Base-by-base conservation (phyloP, 2,329 filamentous ascomycete genomes). In the Diaporthe eres region DNA sequence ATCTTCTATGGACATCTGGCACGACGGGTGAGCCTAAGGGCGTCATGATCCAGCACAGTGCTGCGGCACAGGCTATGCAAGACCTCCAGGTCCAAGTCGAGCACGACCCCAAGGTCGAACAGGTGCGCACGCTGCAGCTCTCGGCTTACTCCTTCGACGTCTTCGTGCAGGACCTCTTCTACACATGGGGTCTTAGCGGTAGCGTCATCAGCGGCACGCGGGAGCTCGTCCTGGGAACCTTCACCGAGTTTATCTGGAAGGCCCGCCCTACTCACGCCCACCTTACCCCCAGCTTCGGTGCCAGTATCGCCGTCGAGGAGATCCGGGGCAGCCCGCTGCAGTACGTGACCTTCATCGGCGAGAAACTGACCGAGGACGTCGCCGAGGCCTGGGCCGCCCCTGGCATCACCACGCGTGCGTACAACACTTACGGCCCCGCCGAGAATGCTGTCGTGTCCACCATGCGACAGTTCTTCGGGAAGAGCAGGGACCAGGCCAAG, bases 161-260 rank as follows among this genome's bases (percentile, higher is more conserved):
- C 47, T 86, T 84, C 39, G 89, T 92, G 0, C 92, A 92, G 78
- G 92, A 93, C 77, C 90, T 92, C 15, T 92, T 93, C 80, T 92
- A 91, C 79, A 85, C 91, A 2, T 92, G 90, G 88, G 85, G 88
- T 75, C 84, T 84, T n/a, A 91, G 91, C 9, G 91, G 92, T 82
- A 87, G 87, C 42, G 82, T 93, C n/a, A 91, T 90, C 79, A 88
- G 90, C 34, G 88, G 88, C 0, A 86, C 85, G 1, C 90, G 90
- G 75, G 89, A 91, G 73, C 83, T 89, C 22, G 82, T 92, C 5
- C 89, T 91, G 74, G 84, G 85, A 60, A 87, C 91, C 76, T 85
- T 92, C 25, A 61, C 57, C 39, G 72, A 68, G 12, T 68, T 70
- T 19, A 70, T 74, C 47, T 68, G 63, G 61, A 70, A 68, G 37